Percentiles rank a stretch among this genome's conserved stretches.
phyloP scores from a whole-genome alignment of 768 basidiomycete species.

The Boletus rubescentipes region DNA sequence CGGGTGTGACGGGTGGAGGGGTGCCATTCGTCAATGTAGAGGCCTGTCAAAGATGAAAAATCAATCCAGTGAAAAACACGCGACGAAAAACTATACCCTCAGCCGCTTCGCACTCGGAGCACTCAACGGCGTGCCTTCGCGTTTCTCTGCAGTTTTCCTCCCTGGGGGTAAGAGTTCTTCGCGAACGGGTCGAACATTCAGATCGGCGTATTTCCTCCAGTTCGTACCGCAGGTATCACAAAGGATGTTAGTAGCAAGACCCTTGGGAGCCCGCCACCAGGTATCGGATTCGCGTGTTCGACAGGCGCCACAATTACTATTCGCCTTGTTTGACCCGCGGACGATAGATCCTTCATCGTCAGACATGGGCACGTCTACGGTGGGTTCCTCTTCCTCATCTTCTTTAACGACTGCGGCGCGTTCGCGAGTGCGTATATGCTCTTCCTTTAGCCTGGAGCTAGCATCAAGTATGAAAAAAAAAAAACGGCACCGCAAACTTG shows the following conservation, averaged over 20 bases:
- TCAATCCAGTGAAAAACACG: not conserved
- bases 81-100: slow-evolving; percentile 42
- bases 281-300: slow-evolving; percentile 71
- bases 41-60: slow-evolving; percentile 15
- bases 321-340: slow-evolving; percentile 51
- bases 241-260: slow-evolving; percentile 71
- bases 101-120: slow-evolving; percentile 60
- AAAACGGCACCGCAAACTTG: slow-evolving; percentile 2
- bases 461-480: slow-evolving; percentile 11
- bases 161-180: slow-evolving; percentile 57
- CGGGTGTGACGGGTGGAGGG: slow-evolving; percentile 57
- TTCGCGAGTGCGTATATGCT: slow-evolving; percentile 52
- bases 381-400: slow-evolving; percentile 28
- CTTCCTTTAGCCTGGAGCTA: slow-evolving; percentile 69
- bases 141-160: slow-evolving; percentile 47
- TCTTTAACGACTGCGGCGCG: slow-evolving; percentile 34
- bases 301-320: slow-evolving; percentile 77
- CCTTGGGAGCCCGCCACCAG: slow-evolving; percentile 95
- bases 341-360: slow-evolving; percentile 83
- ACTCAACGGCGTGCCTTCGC: slow-evolving; percentile 59
- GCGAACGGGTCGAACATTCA: slow-evolving; percentile 70
- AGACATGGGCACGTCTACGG: slow-evolving; percentile 30
- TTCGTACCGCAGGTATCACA: slow-evolving; percentile 85
- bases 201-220: slow-evolving; percentile 92
- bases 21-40: slow-evolving; percentile 49